Conservation (phyloP, 2,329 filamentous ascomycete species). For the Sporothrix brunneoviolacea region DNA sequence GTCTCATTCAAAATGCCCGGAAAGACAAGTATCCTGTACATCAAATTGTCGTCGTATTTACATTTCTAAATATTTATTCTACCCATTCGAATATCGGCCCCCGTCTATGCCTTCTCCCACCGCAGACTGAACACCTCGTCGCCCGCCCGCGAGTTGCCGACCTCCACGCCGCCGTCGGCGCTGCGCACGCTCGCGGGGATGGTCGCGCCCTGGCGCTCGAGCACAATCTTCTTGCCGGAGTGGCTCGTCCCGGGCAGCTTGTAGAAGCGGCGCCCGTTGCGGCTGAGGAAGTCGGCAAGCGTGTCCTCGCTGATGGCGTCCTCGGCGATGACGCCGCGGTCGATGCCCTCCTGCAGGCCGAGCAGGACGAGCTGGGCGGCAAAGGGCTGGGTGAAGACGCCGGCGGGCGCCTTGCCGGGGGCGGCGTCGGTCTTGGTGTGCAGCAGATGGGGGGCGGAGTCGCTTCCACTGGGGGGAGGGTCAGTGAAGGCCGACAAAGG, state of each 20-base stretch:
- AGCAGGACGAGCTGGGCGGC: constrained; percentile 52
- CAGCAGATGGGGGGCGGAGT: constrained; percentile 62
- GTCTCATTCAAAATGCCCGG: too few species aligned
- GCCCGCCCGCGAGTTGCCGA: constrained; percentile 38
- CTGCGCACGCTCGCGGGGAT: constrained; percentile 34
- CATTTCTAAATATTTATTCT: too few species aligned
- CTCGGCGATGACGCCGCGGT: constrained; percentile 44
- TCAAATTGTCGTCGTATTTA: too few species aligned
- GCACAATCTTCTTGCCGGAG: constrained; percentile 25
- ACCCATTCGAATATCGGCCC: too few species aligned
- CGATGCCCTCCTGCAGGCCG: constrained; percentile 55
- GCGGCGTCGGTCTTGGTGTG: constrained; percentile 46
- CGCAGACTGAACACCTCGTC: constrained; percentile 35
- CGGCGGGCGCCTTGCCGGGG: constrained; percentile 55
- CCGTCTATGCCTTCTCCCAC: constrained; percentile 26
- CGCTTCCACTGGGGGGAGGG: constrained; percentile 42
- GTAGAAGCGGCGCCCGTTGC: constrained; percentile 50
- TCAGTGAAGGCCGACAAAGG: constrained; percentile 22
- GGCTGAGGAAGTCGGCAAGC: constrained; percentile 48
- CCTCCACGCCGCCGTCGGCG: constrained; percentile 33
- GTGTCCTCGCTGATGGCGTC: constrained; percentile 48
- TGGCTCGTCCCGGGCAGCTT: constrained; percentile 27
- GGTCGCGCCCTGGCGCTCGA: constrained; percentile 36
- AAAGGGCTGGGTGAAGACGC: constrained; percentile 74
- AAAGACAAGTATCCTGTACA: constrained; percentile 47